Evolutionary conservation across 2,329 filamentous ascomycete genomes (phyloP), one percentile per base, ranked within the genome.

Genomic region (Polychaeton citri): DNA sequence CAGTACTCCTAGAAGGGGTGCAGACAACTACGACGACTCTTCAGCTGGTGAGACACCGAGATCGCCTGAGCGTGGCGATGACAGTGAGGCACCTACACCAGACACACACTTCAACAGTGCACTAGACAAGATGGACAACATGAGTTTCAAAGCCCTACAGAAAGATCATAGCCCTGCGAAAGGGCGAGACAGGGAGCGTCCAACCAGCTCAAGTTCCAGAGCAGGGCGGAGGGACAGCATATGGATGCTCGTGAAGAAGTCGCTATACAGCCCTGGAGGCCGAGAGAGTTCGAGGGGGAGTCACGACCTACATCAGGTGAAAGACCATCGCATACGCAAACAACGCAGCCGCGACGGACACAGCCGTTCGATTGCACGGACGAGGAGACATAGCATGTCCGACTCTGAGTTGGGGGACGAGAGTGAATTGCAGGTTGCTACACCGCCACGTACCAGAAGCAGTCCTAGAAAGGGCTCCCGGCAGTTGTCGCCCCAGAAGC

Each of bases 21-120:
- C 45, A 20, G 43, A 52, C 39, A 60, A 64, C 39, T 43, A 51
- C 34, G 54, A 61, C 37, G 63, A 62, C 38, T 66, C 64, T 38
- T 65, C 62, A 9, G 65, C 64, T 34, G 65, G 63, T 15, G 65
- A 68, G 47, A 69, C 65, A 30, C 65, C 65, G 1, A 60, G 61
- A 40, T 65, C 63, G 3, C 63, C 63, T 0, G 58, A 59, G 39
- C 50, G 55, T 21, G 48, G 48, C 37, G 52, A 55, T 30, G 63
- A 65, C 42, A 50, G 47, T 38, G 50, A 55, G 42, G 45, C 45
- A 16, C 30, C 30, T 12, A 53, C 49, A 21, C 48, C 47, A 15
- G 50, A 53, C 7, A 43, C 30, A 34, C 47, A 43, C 19, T 41
- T 50, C 33, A 40, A 50, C 13, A 46, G 38, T 32, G 40, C 42